Percentiles rank a stretch among this genome's conserved stretches.
These are phyloP conservation scores for Aspergillus campestris DNA, from an alignment of 495 filamentous ascomycete genomes.

Conservation along the genomic window DNA sequence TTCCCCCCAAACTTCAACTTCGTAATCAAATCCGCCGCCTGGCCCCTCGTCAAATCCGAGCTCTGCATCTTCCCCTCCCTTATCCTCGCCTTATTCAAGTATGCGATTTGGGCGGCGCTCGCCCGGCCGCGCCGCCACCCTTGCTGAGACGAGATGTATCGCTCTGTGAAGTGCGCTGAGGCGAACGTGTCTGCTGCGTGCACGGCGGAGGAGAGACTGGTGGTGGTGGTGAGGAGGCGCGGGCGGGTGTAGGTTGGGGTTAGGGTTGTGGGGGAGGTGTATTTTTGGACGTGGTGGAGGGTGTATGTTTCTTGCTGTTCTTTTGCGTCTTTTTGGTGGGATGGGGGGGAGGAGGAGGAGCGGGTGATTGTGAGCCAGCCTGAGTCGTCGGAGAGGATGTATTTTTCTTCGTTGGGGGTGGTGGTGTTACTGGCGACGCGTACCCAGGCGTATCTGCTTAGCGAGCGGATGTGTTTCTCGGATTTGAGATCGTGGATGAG, in stretches of 20 bases:
- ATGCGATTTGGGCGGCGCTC: slow-evolving; percentile 56
- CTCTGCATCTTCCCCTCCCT: slow-evolving; percentile 45
- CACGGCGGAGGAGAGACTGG: slow-evolving; percentile 61
- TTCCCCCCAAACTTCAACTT: slow-evolving; percentile 78
- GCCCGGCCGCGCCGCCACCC: slow-evolving; percentile 62
- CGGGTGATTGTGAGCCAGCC: slow-evolving; percentile 50
- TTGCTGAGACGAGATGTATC: slow-evolving; percentile 48
- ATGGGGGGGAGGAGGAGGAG: not conserved
- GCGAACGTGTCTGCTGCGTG: slow-evolving; percentile 80
- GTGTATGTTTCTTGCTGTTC: slow-evolving; percentile 6
- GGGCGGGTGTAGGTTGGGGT: slow-evolving; percentile 48
- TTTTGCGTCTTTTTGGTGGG: not conserved
- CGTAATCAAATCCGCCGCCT: slow-evolving; percentile 86
- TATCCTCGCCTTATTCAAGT: slow-evolving; percentile 60
- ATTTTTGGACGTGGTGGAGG: slow-evolving; percentile 28
- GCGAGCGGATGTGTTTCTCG: slow-evolving; percentile 66
- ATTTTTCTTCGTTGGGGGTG: slow-evolving; percentile 37
- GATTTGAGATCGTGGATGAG: slow-evolving; percentile 73
- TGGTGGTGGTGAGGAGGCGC: slow-evolving; percentile 49
- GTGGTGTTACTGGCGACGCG: slow-evolving; percentile 35
- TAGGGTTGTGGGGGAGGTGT: slow-evolving; percentile 16
- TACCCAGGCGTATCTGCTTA: slow-evolving; percentile 77
- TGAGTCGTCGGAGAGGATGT: slow-evolving; percentile 47
- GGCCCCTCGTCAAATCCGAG: slow-evolving; percentile 62
- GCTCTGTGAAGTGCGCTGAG: slow-evolving; percentile 46